These are phyloP conservation scores for Tetracladium setigerum DNA, from an alignment of 495 filamentous ascomycete species.

Conservation along the genomic window DNA sequence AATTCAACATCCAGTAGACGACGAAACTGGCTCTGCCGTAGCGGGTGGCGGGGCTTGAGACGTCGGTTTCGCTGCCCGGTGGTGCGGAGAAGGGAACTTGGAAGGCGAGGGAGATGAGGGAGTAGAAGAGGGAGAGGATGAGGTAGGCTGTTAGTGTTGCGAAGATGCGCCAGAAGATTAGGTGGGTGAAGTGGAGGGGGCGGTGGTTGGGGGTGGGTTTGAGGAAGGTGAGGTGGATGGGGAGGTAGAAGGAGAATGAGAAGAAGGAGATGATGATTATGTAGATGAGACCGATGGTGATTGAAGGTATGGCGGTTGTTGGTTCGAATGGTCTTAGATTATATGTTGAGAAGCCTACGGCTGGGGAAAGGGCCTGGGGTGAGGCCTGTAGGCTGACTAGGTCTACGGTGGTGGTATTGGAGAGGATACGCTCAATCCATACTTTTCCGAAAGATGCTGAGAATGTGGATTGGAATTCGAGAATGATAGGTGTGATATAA, in stretches of 20 bases:
- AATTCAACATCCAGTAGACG: slow-evolving; percentile 73
- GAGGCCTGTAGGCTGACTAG: slow-evolving; percentile 34
- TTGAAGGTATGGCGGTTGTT: slow-evolving; percentile 46
- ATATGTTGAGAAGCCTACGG: slow-evolving; percentile 50
- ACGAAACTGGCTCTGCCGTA: slow-evolving; percentile 55
- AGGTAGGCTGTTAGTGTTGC: slow-evolving; percentile 58
- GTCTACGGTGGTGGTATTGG: slow-evolving; percentile 26
- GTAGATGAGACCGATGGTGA: slow-evolving; percentile 63
- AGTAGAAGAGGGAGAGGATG: slow-evolving; percentile 61
- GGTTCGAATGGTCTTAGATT: slow-evolving; percentile 59
- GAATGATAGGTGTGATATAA: slow-evolving; percentile 48
- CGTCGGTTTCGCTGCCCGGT: slow-evolving; percentile 33
- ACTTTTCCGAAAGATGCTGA: slow-evolving; percentile 41
- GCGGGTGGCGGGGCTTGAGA: slow-evolving; percentile 42
- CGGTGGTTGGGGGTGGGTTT: slow-evolving; percentile 38
- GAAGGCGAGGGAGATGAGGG: slow-evolving; percentile 56
- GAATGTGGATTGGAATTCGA: slow-evolving; percentile 35
- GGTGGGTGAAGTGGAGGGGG: slow-evolving; percentile 51
- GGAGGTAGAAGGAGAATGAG: slow-evolving; percentile 62
- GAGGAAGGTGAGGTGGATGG: slow-evolving; percentile 53
- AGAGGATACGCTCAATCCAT: slow-evolving; percentile 41
- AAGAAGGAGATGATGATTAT: slow-evolving; percentile 70
- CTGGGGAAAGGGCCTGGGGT: slow-evolving; percentile 56
- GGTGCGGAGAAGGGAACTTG: slow-evolving; percentile 51
- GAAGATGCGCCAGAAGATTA: slow-evolving; percentile 52